These are phyloP conservation scores for Phytophthora tentaculata DNA, from an alignment of 352 stramenopile genomes.

Conservation along the genomic window DNA sequence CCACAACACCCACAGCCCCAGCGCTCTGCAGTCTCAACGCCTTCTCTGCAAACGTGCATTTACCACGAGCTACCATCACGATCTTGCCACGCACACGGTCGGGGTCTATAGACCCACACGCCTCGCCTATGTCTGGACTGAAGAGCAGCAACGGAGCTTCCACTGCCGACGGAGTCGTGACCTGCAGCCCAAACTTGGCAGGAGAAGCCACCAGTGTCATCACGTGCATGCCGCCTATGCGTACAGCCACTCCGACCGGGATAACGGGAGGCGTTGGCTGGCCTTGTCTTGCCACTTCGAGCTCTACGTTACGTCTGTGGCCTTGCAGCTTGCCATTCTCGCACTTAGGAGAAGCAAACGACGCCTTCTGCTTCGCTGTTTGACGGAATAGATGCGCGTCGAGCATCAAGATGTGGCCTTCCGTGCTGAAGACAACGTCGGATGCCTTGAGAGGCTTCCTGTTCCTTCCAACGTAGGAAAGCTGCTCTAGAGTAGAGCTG, in stretches of 20 bases:
- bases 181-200: constrained; percentile 65
- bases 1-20: constrained; percentile 63
- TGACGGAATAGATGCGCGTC: constrained; percentile 61
- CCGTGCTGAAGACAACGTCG: constrained; percentile 83
- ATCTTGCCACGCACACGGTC: constrained; percentile 58
- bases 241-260: constrained; percentile 67
- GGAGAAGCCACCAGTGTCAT: constrained; percentile 73
- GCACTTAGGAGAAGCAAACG: constrained; percentile 35
- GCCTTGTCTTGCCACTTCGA: constrained; percentile 28
- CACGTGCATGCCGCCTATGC: constrained; percentile 62
- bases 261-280: constrained; percentile 23
- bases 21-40: constrained; percentile 64
- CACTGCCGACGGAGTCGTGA: constrained; percentile 47
- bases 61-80: constrained; percentile 71
- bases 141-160: constrained; percentile 67
- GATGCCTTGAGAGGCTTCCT: constrained; percentile 60
- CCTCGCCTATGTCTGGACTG: constrained; percentile 46
- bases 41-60: constrained; percentile 84
- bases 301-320: constrained; percentile 45
- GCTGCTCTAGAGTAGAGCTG: constrained; percentile 14
- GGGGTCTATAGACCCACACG: constrained; percentile 45
- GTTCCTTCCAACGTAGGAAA: constrained; percentile 20
- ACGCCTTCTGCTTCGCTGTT: constrained; percentile 7
- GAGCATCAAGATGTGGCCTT: constrained; percentile 81
- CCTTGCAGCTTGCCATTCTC: constrained; percentile 61